Evolutionary conservation across 352 stramenopile genomes (phyloP).

Genomic region (Phytophthora sojae): DNA sequence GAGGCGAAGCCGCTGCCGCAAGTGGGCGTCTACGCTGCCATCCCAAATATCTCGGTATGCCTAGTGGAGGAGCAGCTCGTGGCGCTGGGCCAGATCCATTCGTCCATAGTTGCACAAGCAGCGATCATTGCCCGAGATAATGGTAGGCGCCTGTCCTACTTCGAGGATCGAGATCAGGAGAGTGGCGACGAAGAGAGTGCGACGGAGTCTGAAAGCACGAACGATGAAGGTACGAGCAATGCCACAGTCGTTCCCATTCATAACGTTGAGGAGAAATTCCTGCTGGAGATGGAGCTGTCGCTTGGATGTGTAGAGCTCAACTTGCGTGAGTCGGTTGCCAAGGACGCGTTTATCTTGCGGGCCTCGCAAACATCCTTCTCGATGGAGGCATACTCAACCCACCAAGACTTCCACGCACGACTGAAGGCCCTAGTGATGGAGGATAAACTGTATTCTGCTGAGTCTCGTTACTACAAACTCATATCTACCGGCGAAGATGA

Average conservation of each 20-base stretch:
- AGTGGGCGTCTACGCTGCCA: conserved; percentile 42
- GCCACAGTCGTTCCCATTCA: background rate
- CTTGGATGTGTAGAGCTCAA: conserved; percentile 65
- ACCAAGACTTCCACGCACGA: conserved; percentile 58
- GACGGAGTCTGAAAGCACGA: conserved; percentile 18
- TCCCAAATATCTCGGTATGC: conserved; percentile 54
- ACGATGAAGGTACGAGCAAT: conserved; percentile 14
- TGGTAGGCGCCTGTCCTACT: conserved; percentile 24
- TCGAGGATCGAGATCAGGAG: conserved; percentile 30
- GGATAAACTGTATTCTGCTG: conserved; percentile 61
- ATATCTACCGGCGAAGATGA: conserved; percentile 60
- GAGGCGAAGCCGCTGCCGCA: conserved; percentile 30
- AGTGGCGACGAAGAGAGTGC: conserved; percentile 29
- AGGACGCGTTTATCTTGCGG: conserved; percentile 63
- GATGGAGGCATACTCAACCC: conserved; percentile 50
- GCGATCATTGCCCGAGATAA: conserved; percentile 18
- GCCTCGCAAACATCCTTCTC: conserved; percentile 59
- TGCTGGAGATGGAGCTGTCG: conserved; percentile 58
- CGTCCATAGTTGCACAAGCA: conserved; percentile 50
- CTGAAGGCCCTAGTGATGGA: conserved; percentile 73
- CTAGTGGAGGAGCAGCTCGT: conserved; percentile 67
- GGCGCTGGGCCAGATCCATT: conserved; percentile 60
- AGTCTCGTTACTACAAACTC: conserved; percentile 68
- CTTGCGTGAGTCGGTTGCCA: conserved; percentile 50
- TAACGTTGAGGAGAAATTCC: conserved; percentile 45